phyloP scores from a whole-genome alignment of 2,329 filamentous ascomycete genomes.

The Colletotrichum truncatum region DNA sequence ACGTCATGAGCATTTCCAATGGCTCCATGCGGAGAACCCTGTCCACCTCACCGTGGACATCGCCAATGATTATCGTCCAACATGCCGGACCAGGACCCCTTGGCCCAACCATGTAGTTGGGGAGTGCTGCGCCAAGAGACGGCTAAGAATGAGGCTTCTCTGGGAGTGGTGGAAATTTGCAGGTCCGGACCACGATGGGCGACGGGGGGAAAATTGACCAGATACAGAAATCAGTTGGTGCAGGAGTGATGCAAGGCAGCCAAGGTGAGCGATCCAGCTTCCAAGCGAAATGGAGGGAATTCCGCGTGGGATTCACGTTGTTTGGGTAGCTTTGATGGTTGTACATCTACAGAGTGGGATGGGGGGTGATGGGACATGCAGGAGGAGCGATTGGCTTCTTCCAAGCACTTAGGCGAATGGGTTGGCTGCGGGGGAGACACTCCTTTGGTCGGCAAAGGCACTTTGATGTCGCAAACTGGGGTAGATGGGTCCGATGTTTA shows the following conservation, averaged over 20 bases:
- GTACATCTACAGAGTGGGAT: not conserved
- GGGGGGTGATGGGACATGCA: no score
- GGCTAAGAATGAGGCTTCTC: not conserved
- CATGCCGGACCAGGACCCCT: conserved; percentile 1
- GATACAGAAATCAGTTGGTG: not conserved
- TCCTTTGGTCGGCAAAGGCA: not conserved
- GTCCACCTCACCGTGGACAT: not conserved
- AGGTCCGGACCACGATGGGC: not conserved
- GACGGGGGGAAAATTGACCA: not conserved
- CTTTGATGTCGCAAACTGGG: not conserved
- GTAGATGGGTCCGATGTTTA: not conserved
- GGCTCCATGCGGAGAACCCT: conserved; percentile 25
- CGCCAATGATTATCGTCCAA: conserved; percentile 4
- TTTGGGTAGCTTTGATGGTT: fast-evolving
- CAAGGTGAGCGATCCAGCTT: not conserved
- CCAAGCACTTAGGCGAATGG: not conserved
- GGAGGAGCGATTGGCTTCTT: not conserved
- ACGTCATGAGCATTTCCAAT: not conserved
- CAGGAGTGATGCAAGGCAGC: not conserved
- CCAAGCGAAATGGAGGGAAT: not conserved
- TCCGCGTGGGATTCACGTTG: not conserved
- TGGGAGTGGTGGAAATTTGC: conserved; percentile 17
- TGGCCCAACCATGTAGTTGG: not conserved
- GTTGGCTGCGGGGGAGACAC: not conserved
- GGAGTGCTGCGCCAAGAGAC: conserved; percentile 1